Conservation (phyloP, 352 stramenopile genomes). For the Thalassiosira pacifica region DNA sequence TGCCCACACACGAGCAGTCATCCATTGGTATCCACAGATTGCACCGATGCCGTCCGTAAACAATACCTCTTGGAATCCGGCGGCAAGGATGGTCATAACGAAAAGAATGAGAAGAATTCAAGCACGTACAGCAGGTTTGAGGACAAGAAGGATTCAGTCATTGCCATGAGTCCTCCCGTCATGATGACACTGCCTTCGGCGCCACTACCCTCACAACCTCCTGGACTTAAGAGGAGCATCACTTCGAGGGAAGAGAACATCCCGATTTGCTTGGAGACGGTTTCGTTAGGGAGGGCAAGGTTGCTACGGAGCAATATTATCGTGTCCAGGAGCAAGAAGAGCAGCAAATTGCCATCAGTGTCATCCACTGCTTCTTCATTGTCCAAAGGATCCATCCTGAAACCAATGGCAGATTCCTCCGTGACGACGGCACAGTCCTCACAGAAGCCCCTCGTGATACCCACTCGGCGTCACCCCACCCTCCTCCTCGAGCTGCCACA, state of each 20-base stretch:
- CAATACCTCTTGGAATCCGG: not conserved
- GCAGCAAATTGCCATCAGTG: not conserved
- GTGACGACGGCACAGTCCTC: not conserved
- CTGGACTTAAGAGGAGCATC: not conserved
- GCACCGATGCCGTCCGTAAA: slow-evolving; percentile 20
- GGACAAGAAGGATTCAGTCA: slow-evolving; percentile 10
- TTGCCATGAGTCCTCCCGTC: slow-evolving; percentile 17
- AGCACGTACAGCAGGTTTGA: not conserved
- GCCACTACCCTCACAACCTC: not conserved
- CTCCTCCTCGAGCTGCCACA: slow-evolving; percentile 63
- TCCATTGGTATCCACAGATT: slow-evolving; percentile 50
- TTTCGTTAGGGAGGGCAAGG: slow-evolving; percentile 30
- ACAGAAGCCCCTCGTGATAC: not conserved
- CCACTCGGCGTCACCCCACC: slow-evolving; percentile 23
- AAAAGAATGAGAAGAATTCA: not conserved
- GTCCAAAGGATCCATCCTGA: not conserved
- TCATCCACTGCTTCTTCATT: not conserved
- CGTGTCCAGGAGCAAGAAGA: not conserved
- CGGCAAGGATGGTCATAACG: not conserved
- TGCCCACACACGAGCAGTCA: too few relatives aligned
- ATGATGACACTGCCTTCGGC: slow-evolving; percentile 10
- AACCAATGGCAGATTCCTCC: not conserved
- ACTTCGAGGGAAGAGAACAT: not conserved
- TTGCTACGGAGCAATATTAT: slow-evolving; percentile 31
- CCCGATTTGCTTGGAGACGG: slow-evolving; percentile 28